These are phyloP conservation scores for Endothia cerciana DNA, from an alignment of 2,329 filamentous ascomycete species.

Conservation along the genomic window DNA sequence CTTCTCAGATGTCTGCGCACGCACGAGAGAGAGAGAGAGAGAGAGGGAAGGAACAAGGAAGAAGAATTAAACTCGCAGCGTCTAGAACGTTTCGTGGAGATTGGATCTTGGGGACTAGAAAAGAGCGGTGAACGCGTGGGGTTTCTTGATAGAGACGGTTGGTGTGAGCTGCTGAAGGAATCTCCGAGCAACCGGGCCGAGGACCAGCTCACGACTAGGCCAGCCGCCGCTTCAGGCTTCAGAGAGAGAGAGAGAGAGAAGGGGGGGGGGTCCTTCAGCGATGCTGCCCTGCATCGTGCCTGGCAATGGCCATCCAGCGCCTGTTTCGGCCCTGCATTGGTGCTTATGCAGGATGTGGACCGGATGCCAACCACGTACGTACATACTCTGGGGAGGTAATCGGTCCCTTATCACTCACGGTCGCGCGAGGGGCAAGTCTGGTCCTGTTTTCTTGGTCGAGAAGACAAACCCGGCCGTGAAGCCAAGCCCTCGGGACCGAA, in stretches of 20 bases:
- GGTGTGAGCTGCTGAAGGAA: conserved; percentile 13
- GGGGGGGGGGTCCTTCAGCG: too few relatives aligned
- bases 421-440: background rate
- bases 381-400: background rate
- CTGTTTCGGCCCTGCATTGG: conserved; percentile 29
- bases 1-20: background rate
- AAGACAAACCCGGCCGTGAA: background rate
- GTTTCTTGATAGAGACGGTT: background rate
- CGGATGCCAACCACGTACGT: background rate
- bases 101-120: background rate
- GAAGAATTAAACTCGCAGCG: background rate
- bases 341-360: conserved; percentile 14
- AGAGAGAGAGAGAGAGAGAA: too few relatives aligned
- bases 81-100: conserved; percentile 11
- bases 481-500: background rate
- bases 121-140: background rate
- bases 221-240: too few relatives aligned
- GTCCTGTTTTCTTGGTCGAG: background rate
- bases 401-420: background rate
- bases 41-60: too few relatives aligned
- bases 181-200: conserved; percentile 2
- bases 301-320: conserved; percentile 12
- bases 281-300: conserved; percentile 18
- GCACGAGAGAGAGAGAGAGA: too few relatives aligned
- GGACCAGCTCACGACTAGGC: background rate